Conservation (phyloP, 176 grass and related monocot genomes). For the Zoysia japonica region DNA sequence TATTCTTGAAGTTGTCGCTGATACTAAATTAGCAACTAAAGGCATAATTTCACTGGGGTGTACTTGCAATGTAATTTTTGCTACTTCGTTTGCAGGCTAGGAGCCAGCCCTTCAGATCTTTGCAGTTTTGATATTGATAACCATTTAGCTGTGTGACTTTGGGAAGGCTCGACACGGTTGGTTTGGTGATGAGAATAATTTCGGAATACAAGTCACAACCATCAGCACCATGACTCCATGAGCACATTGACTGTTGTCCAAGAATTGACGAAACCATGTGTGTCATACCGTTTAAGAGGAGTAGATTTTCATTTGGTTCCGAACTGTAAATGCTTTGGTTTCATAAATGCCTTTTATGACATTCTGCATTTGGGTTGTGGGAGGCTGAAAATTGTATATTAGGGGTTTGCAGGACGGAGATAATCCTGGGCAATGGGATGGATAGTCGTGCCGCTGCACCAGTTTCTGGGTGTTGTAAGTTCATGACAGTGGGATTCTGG, state of each 20-base stretch:
- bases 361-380: not conserved
- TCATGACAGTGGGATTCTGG: not conserved
- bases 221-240: not conserved
- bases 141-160: constrained; percentile 63
- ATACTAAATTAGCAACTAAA: not conserved
- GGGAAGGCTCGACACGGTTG: not conserved
- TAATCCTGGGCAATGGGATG: not conserved
- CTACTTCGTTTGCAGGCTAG: constrained; percentile 58
- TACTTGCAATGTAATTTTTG: constrained; percentile 2
- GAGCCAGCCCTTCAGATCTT: constrained; percentile 80
- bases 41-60: not conserved
- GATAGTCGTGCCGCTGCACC: not conserved
- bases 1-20: not conserved
- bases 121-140: constrained; percentile 74
- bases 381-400: no score
- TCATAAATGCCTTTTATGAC: not conserved
- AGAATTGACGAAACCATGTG: not conserved
- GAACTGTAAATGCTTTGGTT: constrained; percentile 43
- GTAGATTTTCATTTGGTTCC: constrained; percentile 10
- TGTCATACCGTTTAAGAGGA: not conserved
- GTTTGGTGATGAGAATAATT: not conserved
- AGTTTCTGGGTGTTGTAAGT: not conserved
- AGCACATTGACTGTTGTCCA: not conserved
- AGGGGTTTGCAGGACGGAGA: not conserved
- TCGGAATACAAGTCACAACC: not conserved